phyloP scores from a whole-genome alignment of 306 rosid species.

The Purshia tridentata region DNA sequence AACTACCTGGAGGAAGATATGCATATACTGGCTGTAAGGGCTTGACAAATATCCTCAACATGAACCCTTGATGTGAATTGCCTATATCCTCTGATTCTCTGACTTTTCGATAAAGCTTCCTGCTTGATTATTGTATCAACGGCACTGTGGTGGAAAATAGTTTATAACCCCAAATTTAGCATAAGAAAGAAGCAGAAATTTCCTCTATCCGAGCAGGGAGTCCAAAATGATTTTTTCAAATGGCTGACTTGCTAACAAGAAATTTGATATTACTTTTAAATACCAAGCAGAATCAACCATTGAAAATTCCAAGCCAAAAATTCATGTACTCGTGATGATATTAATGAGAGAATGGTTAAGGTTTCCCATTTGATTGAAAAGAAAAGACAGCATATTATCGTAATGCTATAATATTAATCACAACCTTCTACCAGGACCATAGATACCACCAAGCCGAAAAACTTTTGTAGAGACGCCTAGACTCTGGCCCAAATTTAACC shows the following conservation, averaged over 20 bases:
- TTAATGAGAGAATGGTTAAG: not conserved
- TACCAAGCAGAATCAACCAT: constrained; percentile 2
- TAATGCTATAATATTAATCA: constrained; percentile 2
- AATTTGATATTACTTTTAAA: not conserved
- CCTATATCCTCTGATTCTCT: constrained; percentile 54
- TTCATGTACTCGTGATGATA: not conserved
- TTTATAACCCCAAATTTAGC: not conserved
- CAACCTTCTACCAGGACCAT: constrained; percentile 97
- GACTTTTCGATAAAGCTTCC: constrained; percentile 53
- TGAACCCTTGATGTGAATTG: constrained; percentile 76
- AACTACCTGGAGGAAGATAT: constrained; percentile 42
- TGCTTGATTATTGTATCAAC: constrained; percentile 69
- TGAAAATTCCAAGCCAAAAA: constrained; percentile 14
- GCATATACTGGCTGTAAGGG: constrained; percentile 55
- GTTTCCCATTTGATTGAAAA: not conserved
- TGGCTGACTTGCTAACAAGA: constrained; percentile 4
- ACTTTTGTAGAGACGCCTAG: constrained; percentile 51
- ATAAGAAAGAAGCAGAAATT: constrained; percentile 8
- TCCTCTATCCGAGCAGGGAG: not conserved
- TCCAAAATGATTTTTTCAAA: constrained; percentile 16
- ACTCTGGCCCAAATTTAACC: constrained; percentile 56
- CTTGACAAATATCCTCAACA: constrained; percentile 82
- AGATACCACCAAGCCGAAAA: constrained; percentile 92
- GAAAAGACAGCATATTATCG: not conserved
- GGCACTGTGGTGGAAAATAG: constrained; percentile 52